Base-by-base conservation (phyloP, 1,284 basidiomycete species). In the Lignosus rhinocerotis region DNA sequence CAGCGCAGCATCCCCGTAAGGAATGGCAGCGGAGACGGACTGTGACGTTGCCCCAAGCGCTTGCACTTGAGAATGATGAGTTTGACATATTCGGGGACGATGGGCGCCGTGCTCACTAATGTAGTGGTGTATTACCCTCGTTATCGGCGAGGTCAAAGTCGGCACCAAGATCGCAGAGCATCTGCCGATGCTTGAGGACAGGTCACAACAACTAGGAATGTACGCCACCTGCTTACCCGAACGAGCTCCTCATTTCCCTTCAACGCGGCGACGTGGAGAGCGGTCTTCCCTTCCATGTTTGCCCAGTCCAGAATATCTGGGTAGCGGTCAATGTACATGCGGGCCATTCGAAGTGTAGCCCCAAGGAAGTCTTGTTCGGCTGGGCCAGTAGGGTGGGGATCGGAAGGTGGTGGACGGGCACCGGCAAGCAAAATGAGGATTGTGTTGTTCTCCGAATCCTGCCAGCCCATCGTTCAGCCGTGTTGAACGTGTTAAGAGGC, bases 371-470 rank as follows among this genome's bases (percentile, higher is more conserved):
- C 88, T 43, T 81, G 79, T 60, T 83, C 78, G 44, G 75, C 75
- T 46, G 79, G 73, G 16, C 76, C 75, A 8, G 79, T 72, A 3
- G 73, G 69, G 62, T 85, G 86, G 19, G 80, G 73, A 57, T 75
- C 78, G 17, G 76, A 73, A 25, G 78, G 66, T 2, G 81, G 76
- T 12, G 86, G 83, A 49, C 84, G 86, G 45, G 88, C 79, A 59
- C 93, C 91, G 19, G 93, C 92, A 17, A 96, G 82, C 14, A 95
- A 79, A 77, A 94, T 92, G 55, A 96, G 85, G 51, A 96, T 89
- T 1, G 93, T 96, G 70, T 94, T 94, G 70, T 91, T 90, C 68
- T 95, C 93, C 8, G 84, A 82, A 72, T 96, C 94, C 93, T 96
- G 64, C 39, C n/a, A n/a, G n/a, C n/a, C 16, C 21, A 45, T 43